Conservation (phyloP, 305 asterid genomes). For the Ajuga reptans region DNA sequence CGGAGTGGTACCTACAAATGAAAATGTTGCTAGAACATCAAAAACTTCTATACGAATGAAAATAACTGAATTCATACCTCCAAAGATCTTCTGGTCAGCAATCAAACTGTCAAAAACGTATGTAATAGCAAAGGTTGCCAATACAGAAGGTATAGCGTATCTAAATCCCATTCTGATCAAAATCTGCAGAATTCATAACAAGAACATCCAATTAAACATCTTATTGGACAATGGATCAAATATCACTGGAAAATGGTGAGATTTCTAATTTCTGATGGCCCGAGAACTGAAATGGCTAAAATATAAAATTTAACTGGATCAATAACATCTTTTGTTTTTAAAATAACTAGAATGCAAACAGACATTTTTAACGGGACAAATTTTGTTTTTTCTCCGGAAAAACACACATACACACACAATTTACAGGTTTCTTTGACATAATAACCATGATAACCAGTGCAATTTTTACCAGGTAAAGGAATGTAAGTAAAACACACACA, state of each 20-base stretch:
- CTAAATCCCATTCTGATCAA: conserved; percentile 41
- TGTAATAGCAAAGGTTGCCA: conserved; percentile 53
- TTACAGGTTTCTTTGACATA: neutral
- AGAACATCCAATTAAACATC: neutral
- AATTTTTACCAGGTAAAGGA: neutral
- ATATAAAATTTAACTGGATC: no score
- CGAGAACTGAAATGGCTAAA: no score
- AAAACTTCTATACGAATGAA: neutral
- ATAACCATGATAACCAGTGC: neutral
- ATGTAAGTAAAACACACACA: no score
- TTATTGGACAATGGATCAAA: neutral
- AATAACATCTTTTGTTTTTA: no score
- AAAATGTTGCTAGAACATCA: neutral
- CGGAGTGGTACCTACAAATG: conserved; percentile 59
- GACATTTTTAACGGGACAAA: no score
- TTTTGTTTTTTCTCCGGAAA: neutral
- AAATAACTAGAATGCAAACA: no score
- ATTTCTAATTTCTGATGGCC: no score
- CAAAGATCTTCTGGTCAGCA: conserved; percentile 45
- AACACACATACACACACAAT: neutral
- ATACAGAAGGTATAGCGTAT: conserved; percentile 27
- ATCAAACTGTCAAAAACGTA: conserved; percentile 40
- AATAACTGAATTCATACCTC: conserved; percentile 12
- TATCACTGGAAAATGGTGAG: neutral
- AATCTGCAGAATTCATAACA: conserved; percentile 25